A percentile compares a stretch with the other conserved stretches of the same genome.
These are phyloP conservation scores for Claviceps humidiphila DNA, from an alignment of 2,329 filamentous ascomycete species.

Conservation along the genomic window DNA sequence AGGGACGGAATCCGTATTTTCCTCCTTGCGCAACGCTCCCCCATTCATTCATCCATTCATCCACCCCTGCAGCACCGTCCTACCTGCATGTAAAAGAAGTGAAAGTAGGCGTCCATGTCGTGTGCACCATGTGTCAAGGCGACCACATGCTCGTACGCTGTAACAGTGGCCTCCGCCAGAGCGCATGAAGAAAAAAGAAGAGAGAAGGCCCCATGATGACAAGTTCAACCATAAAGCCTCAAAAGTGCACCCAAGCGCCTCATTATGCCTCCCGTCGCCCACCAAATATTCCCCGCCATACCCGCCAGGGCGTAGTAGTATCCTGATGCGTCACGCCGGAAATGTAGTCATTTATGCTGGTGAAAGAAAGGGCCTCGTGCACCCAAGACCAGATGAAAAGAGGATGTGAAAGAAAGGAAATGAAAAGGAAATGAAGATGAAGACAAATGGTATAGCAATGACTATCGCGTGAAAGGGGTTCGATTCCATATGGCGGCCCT, in stretches of 20 bases:
- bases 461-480: neutral
- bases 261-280: constrained; percentile 1
- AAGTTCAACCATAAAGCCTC: constrained; percentile 2
- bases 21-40: no score
- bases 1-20: no score
- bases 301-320: constrained; percentile 1
- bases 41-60: no score
- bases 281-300: neutral
- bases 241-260: constrained; percentile 6
- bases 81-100: no score
- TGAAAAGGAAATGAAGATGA: neutral
- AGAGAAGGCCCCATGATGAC: neutral
- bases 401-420: neutral
- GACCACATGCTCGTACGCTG: no score
- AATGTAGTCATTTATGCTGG: constrained; percentile 2
- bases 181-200: neutral
- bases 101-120: no score
- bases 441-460: neutral
- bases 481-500: neutral
- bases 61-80: no score
- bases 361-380: neutral
- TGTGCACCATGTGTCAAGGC: no score
- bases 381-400: neutral
- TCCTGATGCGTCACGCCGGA: constrained; percentile 6
- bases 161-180: no score